Evolutionary conservation across 2,329 filamentous ascomycete species (phyloP).

Genomic region (Mollisiaceae sp.): DNA sequence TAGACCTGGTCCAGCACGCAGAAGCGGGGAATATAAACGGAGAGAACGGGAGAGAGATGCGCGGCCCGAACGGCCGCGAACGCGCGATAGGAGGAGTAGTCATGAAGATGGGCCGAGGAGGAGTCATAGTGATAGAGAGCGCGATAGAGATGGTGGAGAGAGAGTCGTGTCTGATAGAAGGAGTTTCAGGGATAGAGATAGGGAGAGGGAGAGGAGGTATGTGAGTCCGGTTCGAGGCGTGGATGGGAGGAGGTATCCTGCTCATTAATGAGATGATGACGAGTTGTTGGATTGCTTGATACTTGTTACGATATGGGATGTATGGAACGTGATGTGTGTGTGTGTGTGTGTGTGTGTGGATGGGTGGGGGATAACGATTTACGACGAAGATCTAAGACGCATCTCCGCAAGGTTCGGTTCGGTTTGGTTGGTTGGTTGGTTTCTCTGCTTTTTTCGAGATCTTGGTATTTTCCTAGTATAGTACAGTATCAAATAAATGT

Average conservation of each 20-base stretch:
- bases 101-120: conserved; percentile 22
- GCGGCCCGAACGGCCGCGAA: conserved; percentile 14
- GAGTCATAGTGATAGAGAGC: conserved; percentile 20
- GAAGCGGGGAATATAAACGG: conserved; percentile 17
- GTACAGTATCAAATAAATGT: no score
- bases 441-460: not conserved
- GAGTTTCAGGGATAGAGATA: conserved; percentile 24
- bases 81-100: conserved; percentile 18
- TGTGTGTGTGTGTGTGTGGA: no score
- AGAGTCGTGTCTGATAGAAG: conserved; percentile 16
- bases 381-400: conserved; percentile 2
- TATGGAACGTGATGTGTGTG: not conserved
- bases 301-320: not conserved
- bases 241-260: conserved; percentile 40
- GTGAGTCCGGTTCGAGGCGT: conserved; percentile 38
- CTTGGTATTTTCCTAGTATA: not conserved
- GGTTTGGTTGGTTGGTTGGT: no score
- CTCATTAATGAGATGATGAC: conserved; percentile 18
- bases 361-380: not conserved
- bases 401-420: conserved; percentile 5
- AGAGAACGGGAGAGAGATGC: conserved; percentile 20
- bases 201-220: conserved; percentile 30
- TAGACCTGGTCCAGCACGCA: not conserved
- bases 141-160: conserved; percentile 20
- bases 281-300: not conserved